Evolutionary conservation across 139 green algal species (phyloP).

Genomic region (Dunaliella sp.): DNA sequence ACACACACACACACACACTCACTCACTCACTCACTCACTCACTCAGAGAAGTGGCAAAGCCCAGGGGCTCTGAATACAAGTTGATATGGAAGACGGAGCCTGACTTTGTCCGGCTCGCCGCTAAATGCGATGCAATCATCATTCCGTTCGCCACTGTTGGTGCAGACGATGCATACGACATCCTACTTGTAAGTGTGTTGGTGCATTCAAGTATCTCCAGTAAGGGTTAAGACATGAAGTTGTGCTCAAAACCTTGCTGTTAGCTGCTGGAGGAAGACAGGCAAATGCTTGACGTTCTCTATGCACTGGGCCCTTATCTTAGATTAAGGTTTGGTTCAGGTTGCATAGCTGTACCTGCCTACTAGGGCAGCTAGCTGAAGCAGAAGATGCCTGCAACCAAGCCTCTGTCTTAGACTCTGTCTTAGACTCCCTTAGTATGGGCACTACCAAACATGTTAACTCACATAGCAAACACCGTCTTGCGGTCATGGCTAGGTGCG

Average conservation of each 20-base stretch:
- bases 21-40: not conserved
- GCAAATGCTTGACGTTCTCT: not conserved
- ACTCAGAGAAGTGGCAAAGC: slow-evolving; percentile 32
- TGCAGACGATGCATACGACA: slow-evolving; percentile 65
- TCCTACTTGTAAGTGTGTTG: slow-evolving; percentile 16
- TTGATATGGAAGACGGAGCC: slow-evolving; percentile 71
- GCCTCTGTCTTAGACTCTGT: no score
- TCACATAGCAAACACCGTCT: no score
- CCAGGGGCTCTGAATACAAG: slow-evolving; percentile 70
- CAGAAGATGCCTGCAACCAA: no score
- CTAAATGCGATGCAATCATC: slow-evolving; percentile 63
- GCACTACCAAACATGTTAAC: no score
- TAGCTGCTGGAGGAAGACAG: not conserved
- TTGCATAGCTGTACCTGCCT: no score
- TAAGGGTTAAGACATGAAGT: not conserved
- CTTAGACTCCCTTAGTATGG: no score
- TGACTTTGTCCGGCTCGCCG: slow-evolving; percentile 82
- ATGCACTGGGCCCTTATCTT: no score
- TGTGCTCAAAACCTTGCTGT: not conserved
- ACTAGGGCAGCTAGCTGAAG: no score
- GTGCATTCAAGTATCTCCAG: not conserved
- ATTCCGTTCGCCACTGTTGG: slow-evolving; percentile 76
- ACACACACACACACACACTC: not conserved
- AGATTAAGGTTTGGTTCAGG: no score
- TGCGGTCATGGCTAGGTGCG: no score